Evolutionary conservation across 345 rosid species (phyloP).

Genomic region (Populus nigra): DNA sequence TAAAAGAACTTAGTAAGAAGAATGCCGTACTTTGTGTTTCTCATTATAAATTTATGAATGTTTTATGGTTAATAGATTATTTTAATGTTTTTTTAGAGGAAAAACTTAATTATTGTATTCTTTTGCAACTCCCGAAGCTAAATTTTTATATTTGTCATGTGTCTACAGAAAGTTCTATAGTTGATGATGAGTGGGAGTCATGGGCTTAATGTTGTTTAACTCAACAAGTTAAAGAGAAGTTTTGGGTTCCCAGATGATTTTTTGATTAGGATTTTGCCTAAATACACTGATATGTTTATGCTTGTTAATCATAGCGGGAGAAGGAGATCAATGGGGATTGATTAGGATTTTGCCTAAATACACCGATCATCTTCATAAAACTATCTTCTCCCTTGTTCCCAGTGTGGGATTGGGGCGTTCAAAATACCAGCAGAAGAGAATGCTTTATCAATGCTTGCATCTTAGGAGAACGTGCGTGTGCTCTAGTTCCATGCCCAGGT

Average conservation of each 20-base stretch:
- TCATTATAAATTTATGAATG: no score
- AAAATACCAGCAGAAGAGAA: background rate
- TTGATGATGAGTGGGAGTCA: conserved; percentile 79
- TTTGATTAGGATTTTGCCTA: conserved; percentile 65
- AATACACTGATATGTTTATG: conserved; percentile 55
- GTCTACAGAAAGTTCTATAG: background rate
- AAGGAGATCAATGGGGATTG: conserved; percentile 91
- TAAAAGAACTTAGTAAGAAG: no score
- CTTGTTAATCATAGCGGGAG: conserved; percentile 68
- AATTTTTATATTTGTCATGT: no score
- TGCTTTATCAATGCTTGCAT: background rate
- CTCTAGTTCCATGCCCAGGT: background rate
- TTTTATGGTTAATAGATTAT: no score
- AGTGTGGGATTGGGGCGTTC: background rate
- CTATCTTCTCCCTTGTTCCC: background rate
- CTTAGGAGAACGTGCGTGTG: background rate
- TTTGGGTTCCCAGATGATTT: conserved; percentile 89
- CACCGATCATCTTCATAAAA: no score
- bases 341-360: no score
- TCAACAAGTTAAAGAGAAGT: conserved; percentile 64
- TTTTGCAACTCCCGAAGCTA: no score
- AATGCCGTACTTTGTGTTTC: no score
- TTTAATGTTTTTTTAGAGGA: no score
- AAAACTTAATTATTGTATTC: no score
- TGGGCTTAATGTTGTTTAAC: conserved; percentile 67